phyloP scores from a whole-genome alignment of 2,329 filamentous ascomycete species.

The Hymenoscyphus scutula region DNA sequence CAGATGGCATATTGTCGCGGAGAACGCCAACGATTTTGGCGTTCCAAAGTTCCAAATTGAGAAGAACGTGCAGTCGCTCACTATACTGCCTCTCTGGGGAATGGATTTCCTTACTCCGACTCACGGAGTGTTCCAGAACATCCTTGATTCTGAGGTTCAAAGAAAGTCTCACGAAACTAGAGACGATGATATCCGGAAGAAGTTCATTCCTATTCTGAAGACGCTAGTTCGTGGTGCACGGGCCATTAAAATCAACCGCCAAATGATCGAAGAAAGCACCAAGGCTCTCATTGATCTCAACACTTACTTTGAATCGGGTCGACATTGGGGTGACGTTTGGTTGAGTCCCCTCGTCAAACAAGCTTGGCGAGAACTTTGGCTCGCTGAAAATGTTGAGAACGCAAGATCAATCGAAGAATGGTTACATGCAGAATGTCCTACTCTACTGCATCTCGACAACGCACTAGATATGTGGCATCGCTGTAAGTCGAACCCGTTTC shows the following conservation, averaged over 20 bases:
- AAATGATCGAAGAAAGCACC: slow-evolving; percentile 43
- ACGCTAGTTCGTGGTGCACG: slow-evolving; percentile 50
- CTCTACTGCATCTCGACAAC: slow-evolving; percentile 44
- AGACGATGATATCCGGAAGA: slow-evolving; percentile 46
- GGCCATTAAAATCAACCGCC: slow-evolving; percentile 44
- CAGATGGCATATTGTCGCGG: slow-evolving; percentile 50
- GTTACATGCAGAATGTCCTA: slow-evolving; percentile 45
- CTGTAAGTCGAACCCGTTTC: slow-evolving; percentile 20
- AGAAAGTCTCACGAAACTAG: slow-evolving; percentile 41
- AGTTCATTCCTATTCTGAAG: slow-evolving; percentile 53
- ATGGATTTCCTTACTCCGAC: slow-evolving; percentile 49
- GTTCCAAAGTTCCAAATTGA: slow-evolving; percentile 49
- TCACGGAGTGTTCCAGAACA: slow-evolving; percentile 48
- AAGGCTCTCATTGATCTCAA: slow-evolving; percentile 31
- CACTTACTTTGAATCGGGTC: slow-evolving; percentile 40
- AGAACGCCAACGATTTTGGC: slow-evolving; percentile 51
- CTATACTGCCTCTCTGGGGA: slow-evolving; percentile 50
- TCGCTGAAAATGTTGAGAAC: slow-evolving; percentile 44
- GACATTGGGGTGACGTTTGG: slow-evolving; percentile 47
- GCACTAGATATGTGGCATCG: slow-evolving; percentile 46
- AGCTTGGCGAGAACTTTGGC: slow-evolving; percentile 45
- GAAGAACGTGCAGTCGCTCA: slow-evolving; percentile 48
- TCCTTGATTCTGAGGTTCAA: slow-evolving; percentile 48
- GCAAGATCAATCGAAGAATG: slow-evolving; percentile 42
- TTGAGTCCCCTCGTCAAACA: slow-evolving; percentile 45